Base-by-base conservation (phyloP, 164 flowering plant genomes). In the Berberis vulgaris region DNA sequence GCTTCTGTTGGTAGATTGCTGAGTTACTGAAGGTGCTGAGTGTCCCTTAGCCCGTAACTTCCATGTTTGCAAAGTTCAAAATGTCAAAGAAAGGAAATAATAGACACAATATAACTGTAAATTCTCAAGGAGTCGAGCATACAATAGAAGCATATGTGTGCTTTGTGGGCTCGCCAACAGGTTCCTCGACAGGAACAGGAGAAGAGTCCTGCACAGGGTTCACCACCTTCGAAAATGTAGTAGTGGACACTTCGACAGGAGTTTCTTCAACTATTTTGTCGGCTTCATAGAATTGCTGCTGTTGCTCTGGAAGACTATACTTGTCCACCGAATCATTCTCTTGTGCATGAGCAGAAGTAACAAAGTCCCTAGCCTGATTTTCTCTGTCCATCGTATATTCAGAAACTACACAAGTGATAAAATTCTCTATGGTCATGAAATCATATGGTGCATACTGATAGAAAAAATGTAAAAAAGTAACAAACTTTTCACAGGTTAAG, bases 81-180 rank as follows among this genome's bases (percentile, higher is more conserved):
- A 1, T 26, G 2, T 57, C 2, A 41, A 41, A 67, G 69, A 60
- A 54, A 63, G 60, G 7, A 52, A 4, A 52, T 10, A 6, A 1
- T 52, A 26, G 13, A 52, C 3, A 52, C 7, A 52, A 7, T 7
- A 52, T 6, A 52, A 10, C 26, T 26, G 26, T 0, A 26, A 26
- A 26, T 26, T 26, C 26, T 26, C 26, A 8, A 6, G 44, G 42
- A 57, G 49, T 56, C 60, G 26, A 56, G 68, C 45, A 56, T 84
- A 93, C 98, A 67, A 93, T 88, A 43, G 98, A 93, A 54, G 98
- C 98, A 77, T 91, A 91, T 39, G 98, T 90, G 26, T 84, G 89
- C 73, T 85, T 91, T 63, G 81, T 83, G 39, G 87, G 86, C 76
- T 91, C 97, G 11, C 73, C 86, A 57, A 66, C 72, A 72, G 87